Conservation (phyloP, 768 basidiomycete species). For the Pleurotus cornucopiae region DNA sequence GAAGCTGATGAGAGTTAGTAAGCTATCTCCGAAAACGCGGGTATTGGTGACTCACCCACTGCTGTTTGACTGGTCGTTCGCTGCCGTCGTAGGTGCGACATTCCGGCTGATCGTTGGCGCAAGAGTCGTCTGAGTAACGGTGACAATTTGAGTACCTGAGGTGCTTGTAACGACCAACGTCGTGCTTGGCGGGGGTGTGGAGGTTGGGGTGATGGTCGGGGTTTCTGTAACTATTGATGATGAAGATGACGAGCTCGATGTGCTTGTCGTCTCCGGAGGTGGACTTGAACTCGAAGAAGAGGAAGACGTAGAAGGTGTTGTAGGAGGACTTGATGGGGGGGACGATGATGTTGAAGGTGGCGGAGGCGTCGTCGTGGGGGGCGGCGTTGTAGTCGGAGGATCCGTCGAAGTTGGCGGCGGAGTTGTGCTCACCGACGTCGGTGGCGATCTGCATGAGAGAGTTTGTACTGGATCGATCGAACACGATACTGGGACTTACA, state of each 20-base stretch:
- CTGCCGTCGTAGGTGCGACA: not conserved
- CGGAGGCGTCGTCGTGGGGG: not conserved
- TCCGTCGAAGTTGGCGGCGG: too few species aligned
- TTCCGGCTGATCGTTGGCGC: not conserved
- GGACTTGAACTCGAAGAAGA: not conserved
- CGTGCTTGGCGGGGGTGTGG: conserved; percentile 8
- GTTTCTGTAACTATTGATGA: not conserved
- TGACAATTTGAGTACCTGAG: not conserved
- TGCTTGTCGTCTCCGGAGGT: not conserved
- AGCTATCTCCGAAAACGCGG: not conserved
- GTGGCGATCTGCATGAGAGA: too few species aligned
- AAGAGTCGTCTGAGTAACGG: not conserved
- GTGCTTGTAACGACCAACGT: not conserved
- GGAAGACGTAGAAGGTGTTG: not conserved
- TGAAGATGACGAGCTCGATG: conserved; percentile 27
- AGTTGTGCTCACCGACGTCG: too few species aligned
- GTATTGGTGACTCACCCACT: conserved; percentile 11
- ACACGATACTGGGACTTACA: too few species aligned
- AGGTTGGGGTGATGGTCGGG: conserved; percentile 18
- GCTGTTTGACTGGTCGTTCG: not conserved
- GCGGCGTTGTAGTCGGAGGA: not conserved
- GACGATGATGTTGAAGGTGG: not conserved
- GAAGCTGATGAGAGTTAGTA: conserved; percentile 40
- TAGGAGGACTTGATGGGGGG: not conserved
- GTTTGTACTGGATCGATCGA: too few species aligned